Base-by-base conservation (phyloP, 306 rosid species). In the Myrica gale region DNA sequence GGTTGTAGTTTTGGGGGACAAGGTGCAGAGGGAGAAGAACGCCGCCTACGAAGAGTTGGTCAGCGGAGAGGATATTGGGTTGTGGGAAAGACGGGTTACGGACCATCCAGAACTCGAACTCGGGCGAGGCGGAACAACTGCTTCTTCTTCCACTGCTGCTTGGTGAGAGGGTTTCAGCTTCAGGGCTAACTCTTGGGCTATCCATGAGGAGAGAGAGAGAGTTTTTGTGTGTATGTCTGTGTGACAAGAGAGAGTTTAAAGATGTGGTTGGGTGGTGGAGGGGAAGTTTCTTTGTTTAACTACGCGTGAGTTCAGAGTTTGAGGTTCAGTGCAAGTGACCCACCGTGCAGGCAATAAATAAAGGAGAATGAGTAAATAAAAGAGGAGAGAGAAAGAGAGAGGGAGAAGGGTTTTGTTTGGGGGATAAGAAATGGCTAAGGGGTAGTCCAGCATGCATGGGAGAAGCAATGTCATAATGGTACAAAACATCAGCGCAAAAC, bases 41-140 rank as follows among this genome's bases (percentile, higher is more conserved):
- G 7, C 99, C 99, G 57, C 92, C 97, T 68, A 84, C 93, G 62
- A 95, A 83, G 47, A 95, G 97, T n/a, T 95, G 88, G 9, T 95
- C 99, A 52, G 99, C 99, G 20, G 99, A 88, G 82, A 78, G 85
- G 58, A 95, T 97, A 46, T 92, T 80, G 6, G 93, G 88, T 55
- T 89, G 90, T 0, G 97, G 96, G 53, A 76, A 87, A 60, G 97
- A 90, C 0, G 99, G 97, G 88, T 92, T 92, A 60, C 93, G 90
- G 51, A 91, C 85, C 90, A 85, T 89, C 99, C 99, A 95, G 85
- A 95, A 95, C 85, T 95, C 99, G 73, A 95, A 95, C 82, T 95
- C 99, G 20, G 97, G 97, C 51, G 99, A 95, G 75, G 79, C 82
- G 23, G 92, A 89, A 21, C 77, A 74, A 61, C 73, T 68, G 69